A percentile compares a stretch with the other conserved stretches of the same genome.
These are phyloP conservation scores for Calonectria hongkongensis DNA, from an alignment of 2,329 filamentous ascomycete genomes.

Conservation along the genomic window DNA sequence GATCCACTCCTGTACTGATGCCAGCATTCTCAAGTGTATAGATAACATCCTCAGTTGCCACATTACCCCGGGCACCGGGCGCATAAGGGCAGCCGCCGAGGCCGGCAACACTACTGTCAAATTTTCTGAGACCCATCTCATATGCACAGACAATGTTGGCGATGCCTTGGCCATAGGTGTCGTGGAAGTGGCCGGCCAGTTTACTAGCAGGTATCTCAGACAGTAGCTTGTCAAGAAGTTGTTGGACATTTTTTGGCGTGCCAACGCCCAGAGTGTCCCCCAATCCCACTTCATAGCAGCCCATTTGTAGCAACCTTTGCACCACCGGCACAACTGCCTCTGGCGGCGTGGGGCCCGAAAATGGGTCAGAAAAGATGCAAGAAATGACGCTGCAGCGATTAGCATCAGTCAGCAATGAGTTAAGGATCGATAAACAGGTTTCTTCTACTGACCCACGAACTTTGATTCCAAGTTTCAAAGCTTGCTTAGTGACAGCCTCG, in stretches of 20 bases:
- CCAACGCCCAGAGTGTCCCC: conserved; percentile 40
- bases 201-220: conserved; percentile 25
- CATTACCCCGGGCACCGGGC: conserved; percentile 39
- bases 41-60: conserved; percentile 40
- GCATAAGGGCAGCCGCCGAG: conserved; percentile 41
- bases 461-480: conserved; percentile 27
- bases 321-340: conserved; percentile 23
- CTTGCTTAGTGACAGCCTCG: conserved; percentile 19
- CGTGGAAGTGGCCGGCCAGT: conserved; percentile 40
- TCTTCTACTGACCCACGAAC: conserved; percentile 36
- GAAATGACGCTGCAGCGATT: conserved; percentile 7
- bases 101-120: conserved; percentile 37
- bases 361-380: conserved; percentile 42
- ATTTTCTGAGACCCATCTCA: conserved; percentile 38
- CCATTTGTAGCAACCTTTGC: conserved; percentile 35
- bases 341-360: conserved; percentile 23
- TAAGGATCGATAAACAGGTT: neutral
- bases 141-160: conserved; percentile 35
- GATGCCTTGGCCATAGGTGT: conserved; percentile 38
- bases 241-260: conserved; percentile 27
- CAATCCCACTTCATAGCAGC: conserved; percentile 44
- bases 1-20: conserved; percentile 29
- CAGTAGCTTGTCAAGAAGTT: conserved; percentile 24
- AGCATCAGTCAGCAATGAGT: neutral
- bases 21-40: conserved; percentile 35